Conservation (phyloP, 805 yeast species). For the Candida rishiriensis region DNA sequence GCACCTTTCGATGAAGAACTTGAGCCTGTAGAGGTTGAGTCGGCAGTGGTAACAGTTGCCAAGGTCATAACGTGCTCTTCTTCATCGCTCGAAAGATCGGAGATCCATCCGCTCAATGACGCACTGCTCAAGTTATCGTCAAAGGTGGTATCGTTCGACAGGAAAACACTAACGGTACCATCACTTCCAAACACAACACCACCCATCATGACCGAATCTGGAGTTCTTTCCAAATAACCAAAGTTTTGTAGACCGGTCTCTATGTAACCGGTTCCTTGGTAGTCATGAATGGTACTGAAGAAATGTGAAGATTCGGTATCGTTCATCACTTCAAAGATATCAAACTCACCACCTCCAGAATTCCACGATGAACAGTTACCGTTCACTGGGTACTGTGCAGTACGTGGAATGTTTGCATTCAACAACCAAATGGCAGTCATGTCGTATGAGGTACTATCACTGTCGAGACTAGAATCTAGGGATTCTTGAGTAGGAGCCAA, state of each 20-base stretch:
- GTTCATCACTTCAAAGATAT: slow-evolving; percentile 71
- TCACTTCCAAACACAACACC: slow-evolving; percentile 65
- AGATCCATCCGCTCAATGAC: slow-evolving; percentile 44
- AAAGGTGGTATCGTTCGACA: slow-evolving; percentile 50
- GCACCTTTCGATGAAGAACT: slow-evolving; percentile 5
- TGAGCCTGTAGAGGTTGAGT: background rate
- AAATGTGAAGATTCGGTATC: slow-evolving; percentile 50
- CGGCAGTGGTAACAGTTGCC: slow-evolving; percentile 14
- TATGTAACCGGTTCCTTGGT: slow-evolving; percentile 65
- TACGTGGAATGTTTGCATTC: slow-evolving; percentile 70
- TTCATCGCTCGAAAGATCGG: slow-evolving; percentile 19
- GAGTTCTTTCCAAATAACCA: slow-evolving; percentile 56
- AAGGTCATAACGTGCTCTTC: slow-evolving; percentile 14
- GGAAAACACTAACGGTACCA: slow-evolving; percentile 58
- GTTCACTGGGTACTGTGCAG: slow-evolving; percentile 62
- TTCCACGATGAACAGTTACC: slow-evolving; percentile 71
- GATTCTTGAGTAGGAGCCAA: slow-evolving; percentile 44
- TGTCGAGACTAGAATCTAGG: slow-evolving; percentile 35
- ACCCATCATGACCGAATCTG: slow-evolving; percentile 51
- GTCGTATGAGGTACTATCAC: slow-evolving; percentile 40
- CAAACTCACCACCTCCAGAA: slow-evolving; percentile 77
- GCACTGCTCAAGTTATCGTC: slow-evolving; percentile 40
- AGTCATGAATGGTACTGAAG: slow-evolving; percentile 69
- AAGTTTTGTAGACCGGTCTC: slow-evolving; percentile 53
- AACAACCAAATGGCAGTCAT: slow-evolving; percentile 75